These are phyloP conservation scores for Mycena capillaripes DNA, from an alignment of 768 basidiomycete species.

Conservation along the genomic window DNA sequence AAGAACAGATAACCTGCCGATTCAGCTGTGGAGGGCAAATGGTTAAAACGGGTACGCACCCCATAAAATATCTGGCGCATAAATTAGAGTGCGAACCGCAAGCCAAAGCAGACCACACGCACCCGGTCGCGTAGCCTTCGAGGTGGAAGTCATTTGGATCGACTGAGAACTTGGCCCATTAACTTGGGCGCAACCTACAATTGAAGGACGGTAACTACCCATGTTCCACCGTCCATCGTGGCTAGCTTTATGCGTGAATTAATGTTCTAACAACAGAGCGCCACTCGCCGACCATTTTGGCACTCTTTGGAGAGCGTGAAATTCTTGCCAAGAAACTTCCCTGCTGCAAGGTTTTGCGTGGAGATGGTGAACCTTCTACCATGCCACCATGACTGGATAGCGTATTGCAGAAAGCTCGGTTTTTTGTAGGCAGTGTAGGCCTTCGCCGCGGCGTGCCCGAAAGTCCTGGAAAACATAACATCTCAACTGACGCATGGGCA, in stretches of 20 bases:
- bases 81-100: not conserved
- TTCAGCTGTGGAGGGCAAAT: not conserved
- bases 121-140: slow-evolving; percentile 15
- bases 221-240: not conserved
- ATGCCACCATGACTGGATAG: not conserved
- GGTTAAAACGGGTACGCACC: not conserved
- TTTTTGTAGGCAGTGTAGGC: not conserved
- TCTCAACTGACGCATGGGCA: no score
- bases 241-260: not conserved
- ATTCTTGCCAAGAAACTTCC: not conserved
- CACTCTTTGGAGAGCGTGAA: not conserved
- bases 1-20: slow-evolving; percentile 16
- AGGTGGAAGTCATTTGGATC: not conserved
- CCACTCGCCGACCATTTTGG: not conserved
- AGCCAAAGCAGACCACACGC: not conserved
- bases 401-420: not conserved
- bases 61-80: slow-evolving; percentile 14
- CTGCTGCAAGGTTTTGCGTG: not conserved
- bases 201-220: not conserved
- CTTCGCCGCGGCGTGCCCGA: not conserved
- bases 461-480: not conserved
- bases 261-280: no score
- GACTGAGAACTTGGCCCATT: not conserved
- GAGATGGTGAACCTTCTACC: not conserved
- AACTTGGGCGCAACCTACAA: not conserved